A percentile compares a stretch with the other conserved stretches of the same genome.
These are phyloP conservation scores for Bauhinia variegata DNA, from an alignment of 306 rosid genomes.

Conservation along the genomic window DNA sequence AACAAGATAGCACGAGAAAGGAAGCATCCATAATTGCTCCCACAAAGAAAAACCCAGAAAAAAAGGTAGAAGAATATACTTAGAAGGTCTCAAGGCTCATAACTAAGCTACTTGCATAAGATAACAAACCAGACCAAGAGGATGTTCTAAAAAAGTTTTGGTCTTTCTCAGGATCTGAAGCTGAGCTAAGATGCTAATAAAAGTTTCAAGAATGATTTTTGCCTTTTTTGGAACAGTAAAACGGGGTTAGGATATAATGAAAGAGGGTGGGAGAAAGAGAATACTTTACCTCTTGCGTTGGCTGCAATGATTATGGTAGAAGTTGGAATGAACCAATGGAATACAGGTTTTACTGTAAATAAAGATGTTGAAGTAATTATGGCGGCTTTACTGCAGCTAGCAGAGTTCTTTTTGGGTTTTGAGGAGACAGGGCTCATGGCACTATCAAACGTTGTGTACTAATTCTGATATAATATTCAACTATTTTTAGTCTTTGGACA, in stretches of 20 bases:
- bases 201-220: constrained; percentile 20
- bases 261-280: constrained; percentile 29
- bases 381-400: constrained; percentile 28
- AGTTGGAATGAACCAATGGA: constrained; percentile 43
- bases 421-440: constrained; percentile 35
- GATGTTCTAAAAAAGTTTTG: constrained; percentile 11
- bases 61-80: constrained; percentile 53
- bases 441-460: constrained; percentile 37
- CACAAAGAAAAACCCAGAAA: constrained; percentile 54
- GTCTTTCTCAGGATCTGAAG: constrained; percentile 31
- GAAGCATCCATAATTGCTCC: constrained; percentile 70
- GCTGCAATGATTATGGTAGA: constrained; percentile 55
- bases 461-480: constrained; percentile 33
- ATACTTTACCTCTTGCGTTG: constrained; percentile 12
- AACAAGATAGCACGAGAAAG: constrained; percentile 45
- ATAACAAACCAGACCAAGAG: constrained; percentile 12
- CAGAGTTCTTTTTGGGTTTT: constrained; percentile 34
- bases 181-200: constrained; percentile 35
- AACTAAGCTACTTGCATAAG: constrained; percentile 39
- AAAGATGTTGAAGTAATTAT: constrained; percentile 41
- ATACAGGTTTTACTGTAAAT: constrained; percentile 30
- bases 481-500: constrained; percentile 26
- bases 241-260: constrained; percentile 39
- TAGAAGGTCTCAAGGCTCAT: constrained; percentile 24
- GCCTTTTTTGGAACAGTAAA: constrained; percentile 35